A percentile compares a stretch with the other conserved stretches of the same genome.
phyloP scores from a whole-genome alignment of 2,329 filamentous ascomycete species.

The Arthrobotrys sphaeroides region DNA sequence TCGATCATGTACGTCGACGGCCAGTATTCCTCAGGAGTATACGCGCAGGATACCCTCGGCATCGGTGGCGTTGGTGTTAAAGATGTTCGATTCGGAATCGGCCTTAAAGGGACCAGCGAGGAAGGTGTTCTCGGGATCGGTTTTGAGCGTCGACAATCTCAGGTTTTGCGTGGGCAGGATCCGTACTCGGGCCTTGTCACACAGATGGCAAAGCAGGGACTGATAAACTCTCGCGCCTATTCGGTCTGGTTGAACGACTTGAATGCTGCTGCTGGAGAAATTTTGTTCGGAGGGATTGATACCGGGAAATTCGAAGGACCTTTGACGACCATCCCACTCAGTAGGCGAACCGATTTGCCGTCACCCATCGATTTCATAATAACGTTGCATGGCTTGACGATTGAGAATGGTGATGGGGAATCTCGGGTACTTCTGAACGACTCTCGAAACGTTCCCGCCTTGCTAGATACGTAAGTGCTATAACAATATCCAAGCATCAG shows the following conservation, averaged over 20 bases:
- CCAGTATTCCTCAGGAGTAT: slow-evolving; percentile 60
- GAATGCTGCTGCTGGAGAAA: slow-evolving; percentile 72
- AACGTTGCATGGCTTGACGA: slow-evolving; percentile 70
- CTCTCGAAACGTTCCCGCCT: slow-evolving; percentile 69
- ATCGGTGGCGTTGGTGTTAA: slow-evolving; percentile 60
- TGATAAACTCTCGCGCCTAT: slow-evolving; percentile 73
- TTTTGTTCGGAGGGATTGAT: slow-evolving; percentile 84
- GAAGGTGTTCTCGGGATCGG: slow-evolving; percentile 69
- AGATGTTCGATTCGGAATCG: slow-evolving; percentile 61
- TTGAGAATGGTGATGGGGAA: slow-evolving; percentile 59
- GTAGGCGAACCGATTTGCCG: slow-evolving; percentile 64
- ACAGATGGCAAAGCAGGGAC: slow-evolving; percentile 70
- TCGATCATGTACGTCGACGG: slow-evolving; percentile 61
- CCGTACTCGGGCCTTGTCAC: slow-evolving; percentile 72
- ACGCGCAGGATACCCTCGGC: slow-evolving; percentile 60
- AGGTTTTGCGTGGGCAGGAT: slow-evolving; percentile 55
- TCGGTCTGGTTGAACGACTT: slow-evolving; percentile 73
- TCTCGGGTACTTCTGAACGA: slow-evolving; percentile 63
- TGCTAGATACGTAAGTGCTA: slow-evolving; percentile 70
- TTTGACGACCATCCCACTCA: slow-evolving; percentile 74
- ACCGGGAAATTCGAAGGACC: slow-evolving; percentile 74
- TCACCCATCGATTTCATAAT: slow-evolving; percentile 73
- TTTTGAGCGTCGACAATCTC: slow-evolving; percentile 59
- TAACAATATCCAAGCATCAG: not conserved
- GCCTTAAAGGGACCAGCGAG: slow-evolving; percentile 58